phyloP scores from a whole-genome alignment of 2,329 filamentous ascomycete genomes.

The Macroventuria anomochaeta region DNA sequence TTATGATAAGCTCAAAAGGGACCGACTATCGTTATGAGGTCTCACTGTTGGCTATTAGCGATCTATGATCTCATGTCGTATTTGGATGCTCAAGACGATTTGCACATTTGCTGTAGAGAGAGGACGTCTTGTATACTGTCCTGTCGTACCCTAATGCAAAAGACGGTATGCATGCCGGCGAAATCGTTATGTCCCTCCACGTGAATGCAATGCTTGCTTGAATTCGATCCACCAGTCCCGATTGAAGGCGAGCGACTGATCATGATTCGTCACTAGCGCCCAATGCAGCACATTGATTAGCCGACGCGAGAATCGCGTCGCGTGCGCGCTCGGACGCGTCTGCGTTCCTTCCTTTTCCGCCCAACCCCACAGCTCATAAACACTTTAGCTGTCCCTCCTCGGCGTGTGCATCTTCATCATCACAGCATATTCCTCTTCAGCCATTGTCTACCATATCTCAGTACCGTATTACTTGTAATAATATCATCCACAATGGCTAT shows the following conservation, averaged over 20 bases:
- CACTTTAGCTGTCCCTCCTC: constrained; percentile 24
- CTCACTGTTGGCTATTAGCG: constrained; percentile 5
- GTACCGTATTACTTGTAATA: constrained; percentile 29
- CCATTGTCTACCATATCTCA: constrained; percentile 20
- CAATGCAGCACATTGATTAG: constrained; percentile 31
- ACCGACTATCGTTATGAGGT: not conserved
- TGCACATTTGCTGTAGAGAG: too few relatives aligned
- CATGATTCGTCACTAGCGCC: not conserved
- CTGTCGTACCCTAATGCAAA: too few relatives aligned
- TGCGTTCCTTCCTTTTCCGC: constrained; percentile 33
- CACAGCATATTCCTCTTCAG: constrained; percentile 3
- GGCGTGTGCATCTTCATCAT: constrained; percentile 20
- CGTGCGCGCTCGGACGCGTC: constrained; percentile 34
- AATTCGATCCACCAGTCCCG: too few relatives aligned
- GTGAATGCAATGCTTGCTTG: too few relatives aligned
- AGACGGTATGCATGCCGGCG: too few relatives aligned
- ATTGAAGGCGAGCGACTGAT: too few relatives aligned
- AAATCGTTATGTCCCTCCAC: too few relatives aligned
- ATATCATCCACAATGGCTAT: constrained; percentile 39
- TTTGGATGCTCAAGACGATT: too few relatives aligned
- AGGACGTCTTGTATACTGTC: too few relatives aligned
- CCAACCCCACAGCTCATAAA: constrained; percentile 40
- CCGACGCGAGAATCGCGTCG: constrained; percentile 33
- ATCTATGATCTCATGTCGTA: not conserved
- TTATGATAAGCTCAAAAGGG: not conserved